These are phyloP conservation scores for Schwanniomyces occidentalis DNA, from an alignment of 805 yeast species.

Conservation along the genomic window DNA sequence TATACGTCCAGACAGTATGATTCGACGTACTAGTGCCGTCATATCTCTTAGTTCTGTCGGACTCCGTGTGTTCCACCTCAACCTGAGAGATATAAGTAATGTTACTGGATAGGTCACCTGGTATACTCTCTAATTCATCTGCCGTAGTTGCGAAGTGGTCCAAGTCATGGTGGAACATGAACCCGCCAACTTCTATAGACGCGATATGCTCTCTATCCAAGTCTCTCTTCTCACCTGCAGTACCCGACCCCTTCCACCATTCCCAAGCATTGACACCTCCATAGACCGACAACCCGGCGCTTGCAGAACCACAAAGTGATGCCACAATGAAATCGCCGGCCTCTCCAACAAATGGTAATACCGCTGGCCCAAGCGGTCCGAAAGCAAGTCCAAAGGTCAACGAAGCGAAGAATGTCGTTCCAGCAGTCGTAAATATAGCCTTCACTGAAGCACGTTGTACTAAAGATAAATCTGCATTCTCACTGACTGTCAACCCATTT, in stretches of 20 bases:
- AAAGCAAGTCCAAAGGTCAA: background rate
- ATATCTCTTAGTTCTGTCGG: background rate
- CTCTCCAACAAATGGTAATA: background rate
- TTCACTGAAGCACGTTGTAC: too few relatives aligned
- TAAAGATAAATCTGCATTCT: too few relatives aligned
- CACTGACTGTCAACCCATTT: too few relatives aligned
- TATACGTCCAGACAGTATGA: background rate
- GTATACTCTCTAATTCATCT: background rate
- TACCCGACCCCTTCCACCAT: background rate
- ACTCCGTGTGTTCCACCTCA: too few relatives aligned
- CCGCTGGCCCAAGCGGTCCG: background rate
- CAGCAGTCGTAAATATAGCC: background rate
- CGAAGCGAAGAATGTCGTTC: background rate
- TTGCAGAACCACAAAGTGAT: background rate
- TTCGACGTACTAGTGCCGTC: background rate
- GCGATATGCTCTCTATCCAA: background rate
- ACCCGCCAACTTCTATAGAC: too few relatives aligned
- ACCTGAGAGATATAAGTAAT: too few relatives aligned
- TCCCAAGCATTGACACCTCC: slow-evolving; percentile 3
- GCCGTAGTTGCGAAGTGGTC: background rate
- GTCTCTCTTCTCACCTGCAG: background rate
- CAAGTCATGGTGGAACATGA: too few relatives aligned
- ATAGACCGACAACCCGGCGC: background rate
- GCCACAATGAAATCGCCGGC: background rate
- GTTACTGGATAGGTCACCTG: background rate